Percentiles rank a stretch among this genome's conserved stretches.
phyloP scores from a whole-genome alignment of 2,329 filamentous ascomycete species.

The Trichoderma sp. region DNA sequence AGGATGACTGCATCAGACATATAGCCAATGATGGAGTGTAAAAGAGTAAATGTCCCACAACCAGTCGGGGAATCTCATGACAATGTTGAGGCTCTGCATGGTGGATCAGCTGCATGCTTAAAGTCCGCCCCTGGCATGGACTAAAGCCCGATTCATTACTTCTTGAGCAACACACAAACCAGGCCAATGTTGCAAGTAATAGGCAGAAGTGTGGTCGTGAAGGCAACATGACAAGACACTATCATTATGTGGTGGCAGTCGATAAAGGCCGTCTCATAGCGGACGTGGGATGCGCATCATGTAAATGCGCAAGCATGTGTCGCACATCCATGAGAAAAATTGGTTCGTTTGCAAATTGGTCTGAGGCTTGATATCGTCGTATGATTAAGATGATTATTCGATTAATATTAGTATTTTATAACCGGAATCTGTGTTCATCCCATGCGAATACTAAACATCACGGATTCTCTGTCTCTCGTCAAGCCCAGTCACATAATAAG shows the following conservation, averaged over 20 bases:
- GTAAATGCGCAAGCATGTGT: not conserved
- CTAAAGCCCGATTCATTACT: not conserved
- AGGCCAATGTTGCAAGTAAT: rapidly evolving
- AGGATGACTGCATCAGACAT: not conserved
- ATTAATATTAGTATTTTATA: not conserved
- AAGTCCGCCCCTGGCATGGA: not conserved
- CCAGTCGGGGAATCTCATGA: not conserved
- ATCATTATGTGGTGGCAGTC: too few relatives aligned
- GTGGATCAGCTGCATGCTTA: not conserved
- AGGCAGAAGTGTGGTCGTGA: not conserved
- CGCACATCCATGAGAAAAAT: not conserved
- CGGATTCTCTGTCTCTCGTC: too few relatives aligned
- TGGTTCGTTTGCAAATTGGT: not conserved
- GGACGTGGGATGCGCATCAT: not conserved
- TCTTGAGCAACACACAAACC: too few relatives aligned
- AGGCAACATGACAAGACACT: too few relatives aligned
- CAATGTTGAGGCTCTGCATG: not conserved
- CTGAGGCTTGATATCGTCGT: not conserved
- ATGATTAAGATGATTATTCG: not conserved
- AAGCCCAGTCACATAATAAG: too few relatives aligned
- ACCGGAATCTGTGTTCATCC: not conserved
- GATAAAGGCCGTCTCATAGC: not conserved
- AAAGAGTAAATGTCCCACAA: not conserved
- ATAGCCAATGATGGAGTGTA: not conserved
- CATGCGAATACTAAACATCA: not conserved